phyloP scores from a whole-genome alignment of 2,329 filamentous ascomycete genomes.

The Colletotrichum orbiculare region DNA sequence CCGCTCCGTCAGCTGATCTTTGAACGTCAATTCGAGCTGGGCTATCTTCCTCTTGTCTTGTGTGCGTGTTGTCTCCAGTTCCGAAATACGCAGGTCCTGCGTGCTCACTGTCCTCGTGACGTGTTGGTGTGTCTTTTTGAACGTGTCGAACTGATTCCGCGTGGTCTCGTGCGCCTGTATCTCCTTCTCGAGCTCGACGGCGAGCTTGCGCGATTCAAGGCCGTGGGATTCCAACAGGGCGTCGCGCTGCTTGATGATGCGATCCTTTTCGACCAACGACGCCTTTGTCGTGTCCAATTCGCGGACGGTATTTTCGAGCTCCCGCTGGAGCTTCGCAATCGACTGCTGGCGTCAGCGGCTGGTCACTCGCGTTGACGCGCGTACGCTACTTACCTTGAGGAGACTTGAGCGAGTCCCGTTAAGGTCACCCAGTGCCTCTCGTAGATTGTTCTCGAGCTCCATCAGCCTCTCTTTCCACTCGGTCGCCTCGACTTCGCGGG shows the following conservation, averaged over 20 bases:
- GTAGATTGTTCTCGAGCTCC: conserved; percentile 89
- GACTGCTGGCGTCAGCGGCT: conserved; percentile 59
- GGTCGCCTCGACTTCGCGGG: conserved; percentile 86
- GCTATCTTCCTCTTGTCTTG: conserved; percentile 83
- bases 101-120: conserved; percentile 87
- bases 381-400: conserved; percentile 70
- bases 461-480: conserved; percentile 92
- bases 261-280: conserved; percentile 88
- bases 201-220: conserved; percentile 85
- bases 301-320: conserved; percentile 84
- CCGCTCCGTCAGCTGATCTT: conserved; percentile 88
- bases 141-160: conserved; percentile 87
- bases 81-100: conserved; percentile 84
- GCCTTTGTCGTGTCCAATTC: conserved; percentile 84
- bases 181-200: conserved; percentile 92
- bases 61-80: conserved; percentile 83
- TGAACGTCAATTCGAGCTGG: conserved; percentile 81
- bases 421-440: conserved; percentile 87
- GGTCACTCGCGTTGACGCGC: not conserved
- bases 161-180: conserved; percentile 86
- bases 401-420: conserved; percentile 87
- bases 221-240: conserved; percentile 87
- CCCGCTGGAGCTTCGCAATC: conserved; percentile 87
- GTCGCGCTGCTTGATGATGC: conserved; percentile 89
- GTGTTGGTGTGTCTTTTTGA: conserved; percentile 87